Evolutionary conservation across 129 eudicot species (phyloP).

Genomic region (Kitagawia praeruptora): DNA sequence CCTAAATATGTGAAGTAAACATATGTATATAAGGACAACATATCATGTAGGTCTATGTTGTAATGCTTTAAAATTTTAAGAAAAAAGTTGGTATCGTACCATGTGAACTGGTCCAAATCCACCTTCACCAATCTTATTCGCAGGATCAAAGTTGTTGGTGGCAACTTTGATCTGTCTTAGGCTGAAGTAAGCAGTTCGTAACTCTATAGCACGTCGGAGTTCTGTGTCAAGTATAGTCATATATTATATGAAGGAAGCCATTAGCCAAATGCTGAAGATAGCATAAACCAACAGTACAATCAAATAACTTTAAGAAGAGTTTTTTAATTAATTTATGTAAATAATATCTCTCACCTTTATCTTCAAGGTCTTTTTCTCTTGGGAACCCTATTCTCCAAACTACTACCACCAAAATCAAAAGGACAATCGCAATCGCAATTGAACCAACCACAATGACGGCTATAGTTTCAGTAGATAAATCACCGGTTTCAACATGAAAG

Average conservation of each 20-base stretch:
- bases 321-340: neutral
- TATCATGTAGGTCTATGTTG: neutral
- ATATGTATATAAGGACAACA: neutral
- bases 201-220: conserved; percentile 19
- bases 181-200: conserved; percentile 24
- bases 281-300: neutral
- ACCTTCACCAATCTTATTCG: conserved; percentile 45
- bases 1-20: neutral
- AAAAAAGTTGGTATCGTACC: conserved; percentile 8
- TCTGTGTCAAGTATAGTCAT: conserved; percentile 13
- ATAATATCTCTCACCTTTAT: conserved; percentile 20
- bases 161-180: conserved; percentile 34
- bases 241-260: neutral
- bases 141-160: conserved; percentile 29
- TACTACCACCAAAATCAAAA: conserved; percentile 12
- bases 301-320: neutral
- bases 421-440: conserved; percentile 5
- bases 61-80: too few species aligned
- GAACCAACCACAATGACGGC: conserved; percentile 24
- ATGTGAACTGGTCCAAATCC: conserved; percentile 39
- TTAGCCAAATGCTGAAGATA: neutral
- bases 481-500: conserved; percentile 11
- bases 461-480: conserved; percentile 20
- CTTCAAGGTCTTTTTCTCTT: conserved; percentile 16
- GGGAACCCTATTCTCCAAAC: conserved; percentile 22